A percentile compares a stretch with the other conserved stretches of the same genome.
Conservation (phyloP, 202 grass and related monocot species). For the Digitaria exilis region DNA sequence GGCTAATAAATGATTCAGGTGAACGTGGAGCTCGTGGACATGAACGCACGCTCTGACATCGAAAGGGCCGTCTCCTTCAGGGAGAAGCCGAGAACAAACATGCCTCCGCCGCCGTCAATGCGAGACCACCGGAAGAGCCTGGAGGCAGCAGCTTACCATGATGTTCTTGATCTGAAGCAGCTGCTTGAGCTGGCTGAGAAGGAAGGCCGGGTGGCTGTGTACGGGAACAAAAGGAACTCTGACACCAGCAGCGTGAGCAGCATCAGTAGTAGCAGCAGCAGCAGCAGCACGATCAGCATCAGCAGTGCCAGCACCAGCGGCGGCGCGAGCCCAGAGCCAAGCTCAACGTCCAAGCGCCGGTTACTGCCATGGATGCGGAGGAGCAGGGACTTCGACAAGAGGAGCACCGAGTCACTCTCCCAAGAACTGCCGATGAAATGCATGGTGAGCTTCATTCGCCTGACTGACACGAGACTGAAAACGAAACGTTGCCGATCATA, state of each 20-base stretch:
- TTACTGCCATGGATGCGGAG: slow-evolving; percentile 60
- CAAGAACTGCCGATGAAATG: slow-evolving; percentile 46
- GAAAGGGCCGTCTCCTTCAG: slow-evolving; percentile 32
- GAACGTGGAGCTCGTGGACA: slow-evolving; percentile 55
- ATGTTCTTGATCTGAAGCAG: slow-evolving; percentile 52
- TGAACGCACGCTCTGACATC: not conserved
- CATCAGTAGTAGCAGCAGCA: slow-evolving; percentile 50
- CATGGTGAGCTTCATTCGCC: slow-evolving; percentile 30
- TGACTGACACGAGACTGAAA: not conserved
- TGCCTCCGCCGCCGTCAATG: not conserved
- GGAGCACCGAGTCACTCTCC: slow-evolving; percentile 44
- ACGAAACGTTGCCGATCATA: not conserved
- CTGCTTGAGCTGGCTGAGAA: slow-evolving; percentile 60
- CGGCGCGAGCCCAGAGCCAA: slow-evolving; percentile 55
- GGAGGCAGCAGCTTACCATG: slow-evolving; percentile 26
- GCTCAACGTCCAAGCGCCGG: slow-evolving; percentile 51
- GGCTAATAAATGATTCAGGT: slow-evolving; percentile 38
- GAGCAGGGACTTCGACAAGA: slow-evolving; percentile 51
- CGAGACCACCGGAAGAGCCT: slow-evolving; percentile 18
- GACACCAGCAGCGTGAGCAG: slow-evolving; percentile 55
- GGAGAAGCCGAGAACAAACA: slow-evolving; percentile 32
- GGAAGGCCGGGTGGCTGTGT: slow-evolving; percentile 49
- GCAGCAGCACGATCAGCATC: slow-evolving; percentile 46
- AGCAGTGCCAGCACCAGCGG: slow-evolving; percentile 66
- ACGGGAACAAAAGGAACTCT: slow-evolving; percentile 45